Evolutionary conservation across 2,329 filamentous ascomycete species (phyloP).

Genomic region (Leptographium wingfieldii): DNA sequence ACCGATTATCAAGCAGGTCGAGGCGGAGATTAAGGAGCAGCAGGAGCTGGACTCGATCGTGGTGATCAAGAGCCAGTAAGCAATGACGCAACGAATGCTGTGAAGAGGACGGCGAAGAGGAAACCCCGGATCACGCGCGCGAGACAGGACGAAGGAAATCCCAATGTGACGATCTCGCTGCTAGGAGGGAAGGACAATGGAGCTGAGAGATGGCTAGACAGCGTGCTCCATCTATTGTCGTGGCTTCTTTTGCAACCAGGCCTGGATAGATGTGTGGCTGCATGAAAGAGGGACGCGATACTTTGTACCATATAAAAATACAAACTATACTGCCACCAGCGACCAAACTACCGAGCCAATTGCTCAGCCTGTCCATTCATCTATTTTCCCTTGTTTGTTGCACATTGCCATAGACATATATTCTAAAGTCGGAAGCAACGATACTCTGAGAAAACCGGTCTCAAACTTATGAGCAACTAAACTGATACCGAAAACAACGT

Average conservation of each 20-base stretch:
- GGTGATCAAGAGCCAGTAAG: constrained; percentile 35
- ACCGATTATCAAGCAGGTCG: constrained; percentile 39
- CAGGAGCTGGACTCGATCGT: constrained; percentile 36
- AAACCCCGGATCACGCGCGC: not conserved
- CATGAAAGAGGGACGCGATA: not conserved
- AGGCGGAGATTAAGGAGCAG: constrained; percentile 36
- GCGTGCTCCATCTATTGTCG: not conserved
- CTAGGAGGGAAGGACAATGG: not conserved
- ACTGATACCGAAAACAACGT: no score
- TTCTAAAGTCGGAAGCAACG: no score
- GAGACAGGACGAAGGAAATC: not conserved
- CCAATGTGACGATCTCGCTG: no score
- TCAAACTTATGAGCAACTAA: no score
- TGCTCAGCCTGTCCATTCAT: not conserved
- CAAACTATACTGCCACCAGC: not conserved
- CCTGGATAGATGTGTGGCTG: not conserved
- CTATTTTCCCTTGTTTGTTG: not conserved
- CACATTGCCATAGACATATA: not conserved
- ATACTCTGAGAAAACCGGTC: no score
- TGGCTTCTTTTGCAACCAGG: not conserved
- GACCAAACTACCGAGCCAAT: not conserved
- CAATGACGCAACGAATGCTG: not conserved
- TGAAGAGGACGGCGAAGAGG: not conserved
- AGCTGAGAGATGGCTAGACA: not conserved
- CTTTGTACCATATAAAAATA: constrained; percentile 3